phyloP scores from a whole-genome alignment of 2,329 filamentous ascomycete genomes.

The Trichoderma gracile region DNA sequence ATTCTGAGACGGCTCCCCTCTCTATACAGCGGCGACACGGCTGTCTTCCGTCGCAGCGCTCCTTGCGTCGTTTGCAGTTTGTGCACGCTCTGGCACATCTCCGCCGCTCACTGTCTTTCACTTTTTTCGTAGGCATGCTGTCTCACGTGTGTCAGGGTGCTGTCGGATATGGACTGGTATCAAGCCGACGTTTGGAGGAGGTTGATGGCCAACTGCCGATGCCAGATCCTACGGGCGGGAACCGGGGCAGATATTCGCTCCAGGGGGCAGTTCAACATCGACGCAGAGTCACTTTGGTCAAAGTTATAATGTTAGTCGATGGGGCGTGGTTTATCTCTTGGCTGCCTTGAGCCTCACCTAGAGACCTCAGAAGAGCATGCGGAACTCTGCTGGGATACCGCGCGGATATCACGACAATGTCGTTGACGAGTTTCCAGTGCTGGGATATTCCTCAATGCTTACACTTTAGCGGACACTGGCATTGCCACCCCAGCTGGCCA shows the following conservation, averaged over 20 bases:
- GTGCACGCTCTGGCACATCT: slow-evolving; percentile 6
- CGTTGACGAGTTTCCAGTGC: background rate
- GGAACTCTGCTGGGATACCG: background rate
- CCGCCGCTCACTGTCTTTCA: slow-evolving; percentile 1
- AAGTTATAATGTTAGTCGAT: background rate
- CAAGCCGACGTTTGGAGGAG: background rate
- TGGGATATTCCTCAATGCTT: background rate
- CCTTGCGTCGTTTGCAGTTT: slow-evolving; percentile 14
- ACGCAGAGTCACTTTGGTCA: background rate
- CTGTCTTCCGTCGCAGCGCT: slow-evolving; percentile 7
- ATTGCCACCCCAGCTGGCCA: background rate
- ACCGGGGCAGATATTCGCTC: background rate
- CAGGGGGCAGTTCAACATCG: background rate
- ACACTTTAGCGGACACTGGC: background rate
- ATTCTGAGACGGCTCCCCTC: background rate
- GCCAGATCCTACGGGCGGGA: background rate
- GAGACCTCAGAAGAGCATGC: background rate
- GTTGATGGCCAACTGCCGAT: background rate
- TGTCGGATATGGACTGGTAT: background rate
- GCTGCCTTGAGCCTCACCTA: background rate
- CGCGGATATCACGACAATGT: background rate
- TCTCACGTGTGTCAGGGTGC: background rate
- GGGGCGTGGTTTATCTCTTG: background rate
- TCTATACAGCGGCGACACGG: slow-evolving; percentile 3
- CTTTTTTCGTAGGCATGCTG: slow-evolving; percentile 1